Base-by-base conservation (phyloP, 176 grass and related monocot species). In the Tuctoria greenei region DNA sequence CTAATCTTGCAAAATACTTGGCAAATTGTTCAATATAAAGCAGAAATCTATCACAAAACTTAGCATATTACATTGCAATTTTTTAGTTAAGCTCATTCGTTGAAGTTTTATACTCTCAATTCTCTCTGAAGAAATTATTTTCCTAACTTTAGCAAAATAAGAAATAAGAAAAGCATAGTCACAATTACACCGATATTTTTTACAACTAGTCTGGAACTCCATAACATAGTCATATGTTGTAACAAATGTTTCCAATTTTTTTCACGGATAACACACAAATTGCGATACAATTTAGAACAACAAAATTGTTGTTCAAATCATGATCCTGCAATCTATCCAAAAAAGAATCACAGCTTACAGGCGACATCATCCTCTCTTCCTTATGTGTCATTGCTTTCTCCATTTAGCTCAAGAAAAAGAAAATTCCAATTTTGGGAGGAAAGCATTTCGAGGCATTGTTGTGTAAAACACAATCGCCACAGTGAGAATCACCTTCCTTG, bases 401-500 rank as follows among this genome's bases (percentile, higher is more conserved):
- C n/a, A 64, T 65, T 54, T 41, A 55, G 61, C 31, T 66, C 2
- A 64, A 76, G 20, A 4, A 38, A 50, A 11, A 64, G 14, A 18
- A 51, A 3, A 10, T 31, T 64, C 20, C 43, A 17, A 26, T 74
- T 54, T 18, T 0, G n/a, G 25, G 66, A 54, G 46, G 31, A 3
- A 24, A 77, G 49, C 50, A 38, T 26, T 71, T 27, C 10, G 50
- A 66, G 28, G 20, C 21, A 66, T 38, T 78, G 34, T 54, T 78
- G 46, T 24, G 7, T 17, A 64, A 46, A 50, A 64, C 27, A 50
- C 24, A 1, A 64, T 35, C 2, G 6, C 39, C 0, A 1, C 10
- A 63, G 17, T 4, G 7, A 52, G 41, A 66, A 64, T 24, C 42
- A 50, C 13, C 12, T 50, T 64, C 3, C 61, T 4, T 42, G 1